Conservation (phyloP, 495 filamentous ascomycete species). For the Apiosordaria backusii region DNA sequence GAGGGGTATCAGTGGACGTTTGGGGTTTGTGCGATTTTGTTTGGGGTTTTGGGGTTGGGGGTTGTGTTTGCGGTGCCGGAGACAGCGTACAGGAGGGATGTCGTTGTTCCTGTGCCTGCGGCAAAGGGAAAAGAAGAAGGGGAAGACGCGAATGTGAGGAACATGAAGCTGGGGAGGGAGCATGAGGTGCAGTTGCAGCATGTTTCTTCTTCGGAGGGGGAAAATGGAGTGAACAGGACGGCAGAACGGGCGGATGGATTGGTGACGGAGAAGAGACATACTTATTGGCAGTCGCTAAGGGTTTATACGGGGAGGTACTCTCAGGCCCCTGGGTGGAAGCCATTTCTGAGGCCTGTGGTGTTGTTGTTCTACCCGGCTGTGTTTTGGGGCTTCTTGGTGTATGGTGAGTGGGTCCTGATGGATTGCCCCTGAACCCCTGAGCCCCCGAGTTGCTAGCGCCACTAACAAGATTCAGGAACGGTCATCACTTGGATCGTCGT, state of each 20-base stretch:
- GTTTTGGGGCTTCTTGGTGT: conserved; percentile 52
- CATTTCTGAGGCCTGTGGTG: conserved; percentile 47
- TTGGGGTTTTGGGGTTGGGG: conserved; percentile 45
- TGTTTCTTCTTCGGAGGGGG: conserved; percentile 26
- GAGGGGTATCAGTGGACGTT: conserved; percentile 55
- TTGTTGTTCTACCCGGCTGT: conserved; percentile 55
- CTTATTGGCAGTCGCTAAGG: conserved; percentile 32
- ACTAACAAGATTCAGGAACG: conserved; percentile 21
- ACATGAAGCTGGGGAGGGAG: conserved; percentile 22
- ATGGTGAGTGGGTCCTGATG: conserved; percentile 30
- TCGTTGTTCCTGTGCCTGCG: conserved; percentile 23
- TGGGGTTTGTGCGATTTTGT: conserved; percentile 52
- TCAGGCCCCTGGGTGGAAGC: conserved; percentile 46
- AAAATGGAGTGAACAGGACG: conserved; percentile 28
- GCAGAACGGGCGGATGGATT: not conserved
- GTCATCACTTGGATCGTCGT: conserved; percentile 53
- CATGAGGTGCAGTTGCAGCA: conserved; percentile 17
- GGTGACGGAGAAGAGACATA: conserved; percentile 30
- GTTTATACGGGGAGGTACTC: conserved; percentile 41
- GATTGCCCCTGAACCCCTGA: not conserved
- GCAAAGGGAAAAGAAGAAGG: conserved; percentile 24
- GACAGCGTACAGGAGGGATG: conserved; percentile 47
- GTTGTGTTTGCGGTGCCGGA: conserved; percentile 52
- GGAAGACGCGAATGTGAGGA: conserved; percentile 12
- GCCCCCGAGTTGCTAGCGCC: not conserved